Percentiles rank a stretch among this genome's conserved stretches.
Evolutionary conservation across 2,329 filamentous ascomycete species (phyloP).

Genomic region (Gremmenia infestans): DNA sequence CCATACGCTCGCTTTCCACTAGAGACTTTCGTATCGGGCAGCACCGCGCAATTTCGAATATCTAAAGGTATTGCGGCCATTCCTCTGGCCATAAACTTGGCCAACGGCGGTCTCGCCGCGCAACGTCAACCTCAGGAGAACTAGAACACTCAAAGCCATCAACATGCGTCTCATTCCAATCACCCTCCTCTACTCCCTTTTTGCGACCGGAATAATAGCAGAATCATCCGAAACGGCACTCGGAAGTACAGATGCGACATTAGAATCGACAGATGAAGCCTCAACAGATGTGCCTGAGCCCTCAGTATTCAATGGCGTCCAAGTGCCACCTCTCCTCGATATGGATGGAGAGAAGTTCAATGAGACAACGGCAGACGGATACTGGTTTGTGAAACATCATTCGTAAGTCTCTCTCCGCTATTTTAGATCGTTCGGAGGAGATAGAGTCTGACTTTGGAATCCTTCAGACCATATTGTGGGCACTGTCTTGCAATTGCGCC

Average conservation of each 20-base stretch:
- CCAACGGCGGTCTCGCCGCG: constrained; percentile 22
- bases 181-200: constrained; percentile 23
- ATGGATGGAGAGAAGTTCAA: constrained; percentile 42
- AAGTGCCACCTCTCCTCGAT: constrained; percentile 45
- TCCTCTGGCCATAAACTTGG: neutral
- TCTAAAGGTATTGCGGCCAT: no score
- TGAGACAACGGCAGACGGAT: constrained; percentile 26
- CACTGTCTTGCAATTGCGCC: constrained; percentile 58
- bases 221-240: constrained; percentile 15
- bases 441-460: neutral
- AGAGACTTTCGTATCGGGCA: no score
- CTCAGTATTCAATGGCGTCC: constrained; percentile 46
- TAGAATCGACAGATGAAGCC: constrained; percentile 24
- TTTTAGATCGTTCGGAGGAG: neutral
- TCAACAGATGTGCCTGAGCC: constrained; percentile 25
- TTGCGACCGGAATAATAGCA: constrained; percentile 23
- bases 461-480: constrained; percentile 27
- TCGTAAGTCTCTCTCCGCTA: constrained; percentile 21
- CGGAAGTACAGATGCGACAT: constrained; percentile 10
- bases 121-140: constrained; percentile 20
- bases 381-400: constrained; percentile 33
- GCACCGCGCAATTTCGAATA: no score
- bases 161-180: constrained; percentile 30
- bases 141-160: constrained; percentile 9
- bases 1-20: no score